Conservation (phyloP, 306 rosid species). For the Leucaena leucocephala region DNA sequence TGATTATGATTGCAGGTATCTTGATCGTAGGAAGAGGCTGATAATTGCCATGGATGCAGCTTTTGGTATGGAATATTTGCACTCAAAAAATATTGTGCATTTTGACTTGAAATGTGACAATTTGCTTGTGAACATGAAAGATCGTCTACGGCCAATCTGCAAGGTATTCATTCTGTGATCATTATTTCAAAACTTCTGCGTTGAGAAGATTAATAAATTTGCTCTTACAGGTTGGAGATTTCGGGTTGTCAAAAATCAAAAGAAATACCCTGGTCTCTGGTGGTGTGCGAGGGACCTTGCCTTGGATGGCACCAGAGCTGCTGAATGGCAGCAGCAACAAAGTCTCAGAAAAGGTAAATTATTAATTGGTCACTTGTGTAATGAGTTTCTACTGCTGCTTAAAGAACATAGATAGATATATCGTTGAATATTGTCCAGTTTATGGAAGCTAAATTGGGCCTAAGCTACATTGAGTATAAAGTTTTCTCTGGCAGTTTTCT, state of each 20-base stretch:
- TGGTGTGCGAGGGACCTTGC: slow-evolving; percentile 71
- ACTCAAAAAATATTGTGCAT: slow-evolving; percentile 66
- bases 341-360: slow-evolving; percentile 66
- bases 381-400: background rate
- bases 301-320: slow-evolving; percentile 78
- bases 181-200: background rate
- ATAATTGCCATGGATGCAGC: slow-evolving; percentile 78
- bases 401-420: too few relatives aligned
- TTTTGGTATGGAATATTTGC: slow-evolving; percentile 74
- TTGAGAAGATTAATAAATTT: slow-evolving; percentile 9
- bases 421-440: background rate
- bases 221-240: slow-evolving; percentile 58
- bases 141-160: slow-evolving; percentile 67
- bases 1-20: slow-evolving; percentile 42
- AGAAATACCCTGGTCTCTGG: slow-evolving; percentile 68
- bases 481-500: background rate
- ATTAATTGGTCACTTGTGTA: background rate
- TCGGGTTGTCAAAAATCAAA: slow-evolving; percentile 71
- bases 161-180: slow-evolving; percentile 46
- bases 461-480: background rate
- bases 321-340: slow-evolving; percentile 68
- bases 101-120: slow-evolving; percentile 75
- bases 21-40: slow-evolving; percentile 66
- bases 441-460: background rate
- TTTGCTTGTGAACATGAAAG: slow-evolving; percentile 66